Evolutionary conservation across 2,329 filamentous ascomycete genomes (phyloP).

Genomic region (Gaeumannomyces sp.): DNA sequence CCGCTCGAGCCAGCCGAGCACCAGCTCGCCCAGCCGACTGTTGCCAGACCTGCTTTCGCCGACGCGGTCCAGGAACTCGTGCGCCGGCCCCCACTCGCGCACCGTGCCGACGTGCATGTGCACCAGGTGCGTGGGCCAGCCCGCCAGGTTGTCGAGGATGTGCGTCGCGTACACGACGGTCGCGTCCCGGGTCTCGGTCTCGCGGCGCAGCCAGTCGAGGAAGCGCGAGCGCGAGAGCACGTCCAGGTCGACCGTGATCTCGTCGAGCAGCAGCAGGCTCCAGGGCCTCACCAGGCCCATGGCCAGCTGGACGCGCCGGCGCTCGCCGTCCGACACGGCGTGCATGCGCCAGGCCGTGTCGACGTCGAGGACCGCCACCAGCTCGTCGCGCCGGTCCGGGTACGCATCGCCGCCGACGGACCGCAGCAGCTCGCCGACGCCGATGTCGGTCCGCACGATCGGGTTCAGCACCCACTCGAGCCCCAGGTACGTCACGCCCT

Average conservation of each 20-base stretch:
- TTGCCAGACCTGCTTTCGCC: slow-evolving; percentile 55
- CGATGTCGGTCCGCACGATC: slow-evolving; percentile 92
- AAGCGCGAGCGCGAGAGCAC: slow-evolving; percentile 81
- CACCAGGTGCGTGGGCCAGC: slow-evolving; percentile 92
- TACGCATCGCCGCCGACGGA: slow-evolving; percentile 84
- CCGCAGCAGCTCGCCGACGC: slow-evolving; percentile 75
- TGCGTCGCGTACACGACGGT: slow-evolving; percentile 98
- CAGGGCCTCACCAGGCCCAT: slow-evolving; percentile 93
- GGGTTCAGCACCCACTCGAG: slow-evolving; percentile 98
- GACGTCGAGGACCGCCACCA: slow-evolving; percentile 84
- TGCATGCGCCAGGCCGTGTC: slow-evolving; percentile 93
- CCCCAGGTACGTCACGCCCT: slow-evolving; percentile 94
- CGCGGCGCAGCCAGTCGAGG: slow-evolving; percentile 74
- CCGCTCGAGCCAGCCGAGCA: slow-evolving; percentile 77
- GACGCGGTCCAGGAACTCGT: slow-evolving; percentile 50
- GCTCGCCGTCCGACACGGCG: slow-evolving; percentile 87
- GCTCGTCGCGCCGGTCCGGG: slow-evolving; percentile 74
- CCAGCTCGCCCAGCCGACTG: slow-evolving; percentile 78
- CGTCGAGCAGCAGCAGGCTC: slow-evolving; percentile 84
- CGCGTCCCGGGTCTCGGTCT: slow-evolving; percentile 76
- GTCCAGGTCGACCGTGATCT: slow-evolving; percentile 96
- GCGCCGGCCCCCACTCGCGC: slow-evolving; percentile 76
- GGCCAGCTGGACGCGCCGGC: slow-evolving; percentile 84
- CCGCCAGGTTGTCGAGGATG: slow-evolving; percentile 88
- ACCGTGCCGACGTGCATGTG: slow-evolving; percentile 90